Base-by-base conservation (phyloP, 176 grass and related monocot genomes). In the Avena insularis region DNA sequence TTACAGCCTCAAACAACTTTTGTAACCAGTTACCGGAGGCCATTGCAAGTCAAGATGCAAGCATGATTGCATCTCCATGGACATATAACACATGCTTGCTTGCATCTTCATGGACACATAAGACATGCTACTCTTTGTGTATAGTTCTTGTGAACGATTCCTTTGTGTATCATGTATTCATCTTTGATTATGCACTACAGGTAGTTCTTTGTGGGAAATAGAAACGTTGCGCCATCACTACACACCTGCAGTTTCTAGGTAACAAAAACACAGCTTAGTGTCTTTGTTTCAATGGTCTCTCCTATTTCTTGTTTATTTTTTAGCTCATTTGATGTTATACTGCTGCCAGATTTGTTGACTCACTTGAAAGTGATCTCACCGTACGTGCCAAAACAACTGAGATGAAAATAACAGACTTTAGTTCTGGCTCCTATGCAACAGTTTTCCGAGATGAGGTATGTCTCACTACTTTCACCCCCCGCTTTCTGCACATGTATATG, bases 141-240 rank as follows among this genome's bases (percentile, higher is more conserved):
- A 74, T 81, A 38, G 46, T 57, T 47, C 72, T 59, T 67, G 45
- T 81, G 61, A 63, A 61, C 17, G 33, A 13, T 23, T 58, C 86
- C 33, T 9, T 79, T 82, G 49, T 25, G 6, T 56, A 73, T 72
- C 27, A 36, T 82, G 5, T 23, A 79, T 62, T 86, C 65, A 83
- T 81, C 23, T 48, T 75, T 86, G 57, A 76, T 69, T 47, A 13
- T 82, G 70, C 46, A 54, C 72, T 15, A 43, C 89, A 96, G 97
- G 94, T 86, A 94, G 94, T 88, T 96, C 97, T 80, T 84, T 99
- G 55, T 98, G 92, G 93, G 97, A 98, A 91, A 93, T 99, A 79
- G 92, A 96, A 48, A 96, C 92, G 1, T 92, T 96, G 40, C 90
- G 90, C 13, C 89, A 93, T 80, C 97, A 99, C 91, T 93, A 96